Evolutionary conservation across 768 basidiomycete species (phyloP), one percentile per base, ranked within the genome.

Genomic region (Ramaria rubella): DNA sequence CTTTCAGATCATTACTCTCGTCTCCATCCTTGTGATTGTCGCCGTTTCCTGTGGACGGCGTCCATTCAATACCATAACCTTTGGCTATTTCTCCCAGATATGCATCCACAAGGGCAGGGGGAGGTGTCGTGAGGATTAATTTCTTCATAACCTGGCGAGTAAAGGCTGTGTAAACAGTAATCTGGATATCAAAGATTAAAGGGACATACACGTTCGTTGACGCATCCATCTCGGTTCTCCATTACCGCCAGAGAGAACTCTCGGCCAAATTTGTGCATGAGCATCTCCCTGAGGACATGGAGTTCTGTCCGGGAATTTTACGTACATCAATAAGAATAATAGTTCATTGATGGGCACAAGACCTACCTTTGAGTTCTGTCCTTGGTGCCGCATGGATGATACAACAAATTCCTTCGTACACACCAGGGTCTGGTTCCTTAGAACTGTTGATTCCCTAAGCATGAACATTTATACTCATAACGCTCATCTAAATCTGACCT

Each of bases 231-330:
- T 43, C 77, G 80, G 68, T 95, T 94, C 68, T 94, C 90, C 79
- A 93, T 89, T 2, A 89, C 84, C n/a, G 81, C 79, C 17, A 85
- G 62, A 15, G 94, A 82, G 68, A 90, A 98, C 46, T 94, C 91
- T 21, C 95, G 83, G 17, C 95, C 94, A 67, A 85, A 96, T 72
- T 96, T 96, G 68, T 94, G 90, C 87, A 94, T 90, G 57, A 99
- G 79, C 68, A 97, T 81, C 68, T 98, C 94, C 54, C 96, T 85
- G 51, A 97, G 71, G 34, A 92, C 75, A 61, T 96, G 90, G 36
- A 99, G 79, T 67, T 97, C 94, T 93, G 31, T 45, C 15, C n/a
- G 27, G 57, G 23, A 36, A 43, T 42, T 42, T 17, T 2, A 17
- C 23, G 23, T 40, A 40, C 15, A 40, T 19, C 38, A 42, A 42